phyloP scores from a whole-genome alignment of 2,329 filamentous ascomycete species.

The Arthrobotrys musiformis region DNA sequence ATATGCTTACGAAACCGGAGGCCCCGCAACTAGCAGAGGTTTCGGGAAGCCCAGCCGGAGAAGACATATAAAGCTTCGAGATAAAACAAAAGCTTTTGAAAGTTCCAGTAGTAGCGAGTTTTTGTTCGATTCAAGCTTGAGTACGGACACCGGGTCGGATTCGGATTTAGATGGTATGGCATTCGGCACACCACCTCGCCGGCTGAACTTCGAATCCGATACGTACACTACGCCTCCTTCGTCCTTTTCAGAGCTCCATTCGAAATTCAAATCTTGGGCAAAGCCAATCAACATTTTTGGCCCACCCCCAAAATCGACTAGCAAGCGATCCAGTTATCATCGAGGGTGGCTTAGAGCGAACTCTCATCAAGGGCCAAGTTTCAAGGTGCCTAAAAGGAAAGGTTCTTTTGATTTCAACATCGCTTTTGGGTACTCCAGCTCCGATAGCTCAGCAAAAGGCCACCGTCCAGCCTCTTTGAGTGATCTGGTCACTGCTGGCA shows the following conservation, averaged over 20 bases:
- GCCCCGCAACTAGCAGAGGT: background rate
- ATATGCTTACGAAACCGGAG: background rate
- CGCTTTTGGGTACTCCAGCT: background rate
- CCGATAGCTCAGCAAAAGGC: background rate
- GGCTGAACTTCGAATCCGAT: background rate
- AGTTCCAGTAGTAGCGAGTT: background rate
- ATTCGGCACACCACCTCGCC: background rate
- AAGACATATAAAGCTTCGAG: background rate
- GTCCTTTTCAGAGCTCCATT: background rate
- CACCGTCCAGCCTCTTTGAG: background rate
- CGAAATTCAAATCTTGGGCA: background rate
- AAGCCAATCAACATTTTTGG: background rate
- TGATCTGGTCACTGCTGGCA: too few relatives aligned
- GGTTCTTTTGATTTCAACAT: background rate
- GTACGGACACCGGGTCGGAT: background rate
- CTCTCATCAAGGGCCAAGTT: too few relatives aligned
- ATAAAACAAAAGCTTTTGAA: background rate
- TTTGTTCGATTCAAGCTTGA: background rate
- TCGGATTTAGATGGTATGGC: too few relatives aligned
- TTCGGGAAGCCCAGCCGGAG: background rate
- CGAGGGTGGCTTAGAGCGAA: too few relatives aligned
- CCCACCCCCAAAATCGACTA: too few relatives aligned
- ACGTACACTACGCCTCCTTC: background rate
- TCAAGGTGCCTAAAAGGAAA: background rate
- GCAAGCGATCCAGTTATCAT: too few relatives aligned